A percentile compares a stretch with the other conserved stretches of the same genome.
These are phyloP conservation scores for Cardiospermum halicacabum DNA, from an alignment of 345 rosid genomes.

Conservation along the genomic window DNA sequence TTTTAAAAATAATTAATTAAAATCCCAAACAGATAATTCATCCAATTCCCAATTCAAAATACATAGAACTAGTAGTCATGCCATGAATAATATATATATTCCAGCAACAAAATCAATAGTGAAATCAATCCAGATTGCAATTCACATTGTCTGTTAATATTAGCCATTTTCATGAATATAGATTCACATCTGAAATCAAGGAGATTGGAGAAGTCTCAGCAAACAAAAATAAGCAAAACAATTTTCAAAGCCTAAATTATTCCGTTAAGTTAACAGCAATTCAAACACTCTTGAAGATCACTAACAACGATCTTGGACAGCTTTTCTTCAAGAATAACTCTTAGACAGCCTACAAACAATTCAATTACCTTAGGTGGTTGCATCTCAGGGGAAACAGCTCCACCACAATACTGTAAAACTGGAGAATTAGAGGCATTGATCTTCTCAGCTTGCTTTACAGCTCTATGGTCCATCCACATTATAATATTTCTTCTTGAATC, in stretches of 20 bases:
- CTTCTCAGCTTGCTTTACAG: conserved; percentile 88
- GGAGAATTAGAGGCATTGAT: conserved; percentile 80
- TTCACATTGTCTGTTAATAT: not conserved
- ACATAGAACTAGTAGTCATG: not conserved
- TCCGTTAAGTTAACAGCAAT: not conserved
- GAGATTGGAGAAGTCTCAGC: not conserved
- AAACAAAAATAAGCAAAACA: not conserved
- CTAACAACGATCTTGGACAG: not conserved
- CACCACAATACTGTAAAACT: conserved; percentile 84
- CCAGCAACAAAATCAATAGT: not conserved
- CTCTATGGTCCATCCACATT: conserved; percentile 99
- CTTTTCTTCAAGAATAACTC: not conserved
- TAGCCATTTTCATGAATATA: not conserved
- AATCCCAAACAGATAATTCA: not conserved
- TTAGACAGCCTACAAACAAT: not conserved
- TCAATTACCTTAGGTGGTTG: conserved; percentile 91
- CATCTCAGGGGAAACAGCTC: conserved; percentile 94
- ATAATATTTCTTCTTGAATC: conserved; percentile 90
- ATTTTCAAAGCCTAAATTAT: not conserved
- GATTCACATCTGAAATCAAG: not conserved
- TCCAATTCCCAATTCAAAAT: not conserved
- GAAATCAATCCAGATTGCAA: not conserved
- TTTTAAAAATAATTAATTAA: conserved; percentile 5
- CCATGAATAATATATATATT: conserved; percentile 3
- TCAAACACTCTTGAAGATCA: not conserved